phyloP scores from a whole-genome alignment of 2,329 filamentous ascomycete genomes.

The Pestalotiopsis sp. region DNA sequence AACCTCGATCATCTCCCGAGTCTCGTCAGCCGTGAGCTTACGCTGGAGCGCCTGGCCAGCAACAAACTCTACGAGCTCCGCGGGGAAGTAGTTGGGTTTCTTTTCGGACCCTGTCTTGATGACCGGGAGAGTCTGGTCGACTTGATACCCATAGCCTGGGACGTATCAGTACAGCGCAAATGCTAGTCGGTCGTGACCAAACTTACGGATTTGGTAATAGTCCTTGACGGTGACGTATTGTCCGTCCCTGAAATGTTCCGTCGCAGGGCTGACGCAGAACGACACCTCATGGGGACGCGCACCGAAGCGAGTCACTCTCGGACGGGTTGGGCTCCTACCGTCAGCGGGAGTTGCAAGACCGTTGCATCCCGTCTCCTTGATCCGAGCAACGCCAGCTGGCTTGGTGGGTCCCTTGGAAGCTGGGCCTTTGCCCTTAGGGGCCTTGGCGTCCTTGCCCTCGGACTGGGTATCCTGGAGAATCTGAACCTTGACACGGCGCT shows the following conservation, averaged over 20 bases:
- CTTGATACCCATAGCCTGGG: conserved; percentile 24
- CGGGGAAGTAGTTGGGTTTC: conserved; percentile 64
- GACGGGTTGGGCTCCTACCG: conserved; percentile 29
- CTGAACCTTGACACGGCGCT: conserved; percentile 18
- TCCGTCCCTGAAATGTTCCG: conserved; percentile 26
- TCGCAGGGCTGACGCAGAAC: conserved; percentile 30
- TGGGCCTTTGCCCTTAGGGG: conserved; percentile 14
- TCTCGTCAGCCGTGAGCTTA: conserved; percentile 62
- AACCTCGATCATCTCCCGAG: conserved; percentile 68
- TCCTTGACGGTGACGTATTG: conserved; percentile 37
- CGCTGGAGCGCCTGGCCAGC: conserved; percentile 64
- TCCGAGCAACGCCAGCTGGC: conserved; percentile 13
- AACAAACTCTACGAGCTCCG: conserved; percentile 63
- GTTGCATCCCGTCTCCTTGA: conserved; percentile 21
- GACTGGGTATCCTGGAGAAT: conserved; percentile 17
- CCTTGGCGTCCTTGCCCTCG: conserved; percentile 16
- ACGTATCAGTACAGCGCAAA: not conserved
- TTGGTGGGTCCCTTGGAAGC: conserved; percentile 3
- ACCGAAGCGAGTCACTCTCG: conserved; percentile 23
- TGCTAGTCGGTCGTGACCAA: not conserved
- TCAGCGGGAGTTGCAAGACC: conserved; percentile 31
- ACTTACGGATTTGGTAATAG: conserved; percentile 35
- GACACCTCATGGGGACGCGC: conserved; percentile 27
- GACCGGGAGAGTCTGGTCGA: conserved; percentile 51
- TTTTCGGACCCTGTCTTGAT: conserved; percentile 63